Percentiles rank a stretch among this genome's conserved stretches.
phyloP scores from a whole-genome alignment of 2,329 filamentous ascomycete genomes.

The Mariannaea elegans region DNA sequence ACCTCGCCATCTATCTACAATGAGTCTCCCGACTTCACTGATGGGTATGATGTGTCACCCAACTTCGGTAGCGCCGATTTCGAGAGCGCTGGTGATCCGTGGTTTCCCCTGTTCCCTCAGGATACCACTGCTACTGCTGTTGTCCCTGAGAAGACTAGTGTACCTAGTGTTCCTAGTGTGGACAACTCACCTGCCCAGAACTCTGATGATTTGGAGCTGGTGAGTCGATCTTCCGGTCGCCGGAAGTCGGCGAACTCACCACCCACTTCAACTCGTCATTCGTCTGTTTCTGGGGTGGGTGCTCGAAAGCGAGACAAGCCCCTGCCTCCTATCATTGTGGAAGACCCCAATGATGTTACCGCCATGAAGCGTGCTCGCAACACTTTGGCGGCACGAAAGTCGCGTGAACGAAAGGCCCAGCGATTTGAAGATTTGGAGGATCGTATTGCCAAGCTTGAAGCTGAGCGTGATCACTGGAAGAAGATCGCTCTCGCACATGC shows the following conservation, averaged over 20 bases:
- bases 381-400: conserved; percentile 92
- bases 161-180: conserved; percentile 18
- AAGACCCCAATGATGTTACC: conserved; percentile 76
- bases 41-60: conserved; percentile 81
- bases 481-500: conserved; percentile 57
- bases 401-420: conserved; percentile 84
- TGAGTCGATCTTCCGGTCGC: conserved; percentile 51
- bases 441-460: conserved; percentile 74
- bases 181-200: conserved; percentile 55
- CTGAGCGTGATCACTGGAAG: conserved; percentile 74
- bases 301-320: conserved; percentile 83
- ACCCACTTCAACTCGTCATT: conserved; percentile 64
- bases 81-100: conserved; percentile 61
- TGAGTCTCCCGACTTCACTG: conserved; percentile 76
- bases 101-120: conserved; percentile 79
- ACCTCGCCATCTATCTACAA: conserved; percentile 84
- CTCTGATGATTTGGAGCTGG: conserved; percentile 60
- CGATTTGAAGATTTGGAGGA: conserved; percentile 79
- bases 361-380: conserved; percentile 94
- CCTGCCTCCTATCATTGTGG: conserved; percentile 78
- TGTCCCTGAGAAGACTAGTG: conserved; percentile 38
- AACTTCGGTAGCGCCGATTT: conserved; percentile 72
- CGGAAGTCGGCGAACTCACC: conserved; percentile 60
- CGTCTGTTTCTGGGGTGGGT: conserved; percentile 74
- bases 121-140: conserved; percentile 41